Base-by-base conservation (phyloP, 2,329 filamentous ascomycete genomes). In the Arthroderma uncinatum region DNA sequence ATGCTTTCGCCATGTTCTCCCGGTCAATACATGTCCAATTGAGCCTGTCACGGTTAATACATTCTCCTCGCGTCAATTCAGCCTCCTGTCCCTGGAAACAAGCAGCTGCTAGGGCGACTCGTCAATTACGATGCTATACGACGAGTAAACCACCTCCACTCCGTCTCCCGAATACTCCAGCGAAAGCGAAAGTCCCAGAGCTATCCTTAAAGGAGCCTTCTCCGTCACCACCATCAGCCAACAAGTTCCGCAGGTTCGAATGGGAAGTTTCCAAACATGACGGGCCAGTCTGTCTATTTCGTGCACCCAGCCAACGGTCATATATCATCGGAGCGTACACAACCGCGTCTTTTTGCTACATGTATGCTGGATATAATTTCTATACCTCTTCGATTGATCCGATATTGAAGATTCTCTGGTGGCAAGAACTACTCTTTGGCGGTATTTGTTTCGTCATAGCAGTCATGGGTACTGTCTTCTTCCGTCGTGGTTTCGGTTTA, bases 241-340 rank as follows among this genome's bases (percentile, higher is more conserved):
- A 37, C 8, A 55, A 52, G 44, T 61, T 62, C 33, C 55, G 56
- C 44, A 58, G 55, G 44, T 62, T 63, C 36, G 55, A 57, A 28
- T 58, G 19, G 19, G 34, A 76, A 59, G 76, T 88, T 37, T 79
- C 81, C 12, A 73, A 74, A 58, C 53, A 25, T 34, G 14, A 39
- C n/a, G 79, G 81, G 61, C 76, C 79, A 4, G 82, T 84, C 6
- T 70, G 80, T 2, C 74, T 89, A 44, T 89, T 86, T 73, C 76
- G 84, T 64, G 79, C 80, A 1, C 82, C 82, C 12, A 82, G 82
- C 0, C 83, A 87, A 64, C 79, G 79, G 57, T 76, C 78, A 70
- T 85, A 83, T 68, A 77, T 85, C 60, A 66, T 80, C 62, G 79
- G 80, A 48, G 81, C 81, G 65, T 83, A 84, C 69, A 68, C 73